phyloP scores from a whole-genome alignment of 2,329 filamentous ascomycete species.

The Epichloe scottii region DNA sequence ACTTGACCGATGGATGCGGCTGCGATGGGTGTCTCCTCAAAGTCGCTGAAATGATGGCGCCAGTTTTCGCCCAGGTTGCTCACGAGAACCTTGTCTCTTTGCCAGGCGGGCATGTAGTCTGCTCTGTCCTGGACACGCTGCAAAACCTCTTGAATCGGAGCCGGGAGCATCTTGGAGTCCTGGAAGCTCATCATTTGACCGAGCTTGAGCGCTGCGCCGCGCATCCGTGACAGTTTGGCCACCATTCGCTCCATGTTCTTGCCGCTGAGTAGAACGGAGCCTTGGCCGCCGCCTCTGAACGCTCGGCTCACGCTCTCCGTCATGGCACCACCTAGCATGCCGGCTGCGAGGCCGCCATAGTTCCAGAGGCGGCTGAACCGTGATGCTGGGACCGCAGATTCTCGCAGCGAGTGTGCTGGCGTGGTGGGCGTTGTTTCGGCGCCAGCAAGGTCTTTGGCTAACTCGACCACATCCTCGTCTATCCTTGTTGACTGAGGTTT shows the following conservation, averaged over 20 bases:
- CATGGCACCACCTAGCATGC: constrained; percentile 88
- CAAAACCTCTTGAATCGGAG: constrained; percentile 74
- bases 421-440: constrained; percentile 9
- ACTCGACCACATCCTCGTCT: constrained; percentile 8
- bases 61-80: constrained; percentile 73
- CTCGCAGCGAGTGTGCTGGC: constrained; percentile 55
- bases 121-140: constrained; percentile 92
- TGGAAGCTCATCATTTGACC: constrained; percentile 99
- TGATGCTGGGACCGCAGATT: constrained; percentile 83
- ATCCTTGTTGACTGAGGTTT: constrained; percentile 1
- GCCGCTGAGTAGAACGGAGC: constrained; percentile 77
- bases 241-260: constrained; percentile 90
- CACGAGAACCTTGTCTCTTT: constrained; percentile 72
- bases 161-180: constrained; percentile 88
- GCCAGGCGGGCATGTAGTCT: constrained; percentile 94
- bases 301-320: constrained; percentile 72
- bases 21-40: constrained; percentile 85
- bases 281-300: constrained; percentile 52
- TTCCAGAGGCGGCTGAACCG: constrained; percentile 85
- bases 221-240: constrained; percentile 86
- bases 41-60: constrained; percentile 70
- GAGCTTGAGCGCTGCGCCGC: constrained; percentile 89
- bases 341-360: constrained; percentile 83
- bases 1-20: constrained; percentile 97
- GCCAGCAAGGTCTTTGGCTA: constrained; percentile 15